These are phyloP conservation scores for Tulasnella sp. DNA, from an alignment of 768 basidiomycete species.

Conservation along the genomic window DNA sequence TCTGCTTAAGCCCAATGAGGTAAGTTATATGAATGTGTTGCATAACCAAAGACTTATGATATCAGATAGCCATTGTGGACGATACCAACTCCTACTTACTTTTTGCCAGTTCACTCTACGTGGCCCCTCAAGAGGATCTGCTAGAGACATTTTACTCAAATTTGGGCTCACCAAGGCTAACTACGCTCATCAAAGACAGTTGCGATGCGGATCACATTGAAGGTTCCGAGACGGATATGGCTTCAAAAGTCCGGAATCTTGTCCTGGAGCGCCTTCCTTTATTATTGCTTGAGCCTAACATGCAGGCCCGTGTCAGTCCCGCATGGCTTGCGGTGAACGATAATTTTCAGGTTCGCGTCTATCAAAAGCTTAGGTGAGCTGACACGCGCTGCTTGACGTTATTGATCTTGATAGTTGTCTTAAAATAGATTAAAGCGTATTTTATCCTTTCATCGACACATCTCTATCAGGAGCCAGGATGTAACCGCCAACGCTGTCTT, in stretches of 20 bases:
- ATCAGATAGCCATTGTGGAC: conserved; percentile 67
- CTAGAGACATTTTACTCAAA: conserved; percentile 72
- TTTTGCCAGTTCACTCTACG: conserved; percentile 64
- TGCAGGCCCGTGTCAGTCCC: conserved; percentile 18
- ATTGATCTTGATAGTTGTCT: too few species aligned
- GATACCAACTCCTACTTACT: conserved; percentile 68
- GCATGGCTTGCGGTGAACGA: conserved; percentile 26
- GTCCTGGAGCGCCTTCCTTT: conserved; percentile 77
- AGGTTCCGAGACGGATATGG: conserved; percentile 34
- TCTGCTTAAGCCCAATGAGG: conserved; percentile 45
- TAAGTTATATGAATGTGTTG: conserved; percentile 15
- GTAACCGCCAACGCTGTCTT: too few species aligned
- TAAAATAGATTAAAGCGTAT: too few species aligned
- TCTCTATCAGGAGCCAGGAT: too few species aligned
- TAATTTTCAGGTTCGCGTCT: conserved; percentile 26
- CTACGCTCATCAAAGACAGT: conserved; percentile 61
- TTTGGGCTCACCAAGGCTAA: conserved; percentile 65
- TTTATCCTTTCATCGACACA: too few species aligned
- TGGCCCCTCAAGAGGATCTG: conserved; percentile 79
- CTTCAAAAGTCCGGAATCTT: conserved; percentile 42
- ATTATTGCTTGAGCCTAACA: conserved; percentile 77
- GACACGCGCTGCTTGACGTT: too few species aligned
- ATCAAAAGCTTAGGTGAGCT: too few species aligned
- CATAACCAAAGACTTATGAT: neutral
- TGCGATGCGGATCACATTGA: conserved; percentile 45